Evolutionary conservation across 805 yeast genomes (phyloP), one percentile per base, ranked within the genome.

Genomic region (Ogataea pini): DNA sequence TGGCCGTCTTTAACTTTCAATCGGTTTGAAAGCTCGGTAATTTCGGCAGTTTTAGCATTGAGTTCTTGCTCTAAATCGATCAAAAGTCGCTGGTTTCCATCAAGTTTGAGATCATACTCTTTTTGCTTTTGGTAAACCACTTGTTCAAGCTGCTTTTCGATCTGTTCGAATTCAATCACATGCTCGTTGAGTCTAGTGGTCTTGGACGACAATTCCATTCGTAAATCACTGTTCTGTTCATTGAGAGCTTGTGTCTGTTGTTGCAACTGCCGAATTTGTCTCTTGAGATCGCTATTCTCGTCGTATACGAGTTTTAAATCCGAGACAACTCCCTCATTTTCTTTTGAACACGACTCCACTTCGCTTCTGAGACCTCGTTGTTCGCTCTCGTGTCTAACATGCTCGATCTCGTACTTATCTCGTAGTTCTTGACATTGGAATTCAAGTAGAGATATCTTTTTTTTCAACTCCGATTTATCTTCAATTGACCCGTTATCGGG

Each of bases 221-320:
- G 24, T 34, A 43, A 18, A 16, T 8, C 22, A 16, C 25, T 20
- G 37, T 42, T 54, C 18, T 54, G 47, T 6, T 24, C 40, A 3
- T 20, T 42, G 8, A 36, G 7, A n/a, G 17, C 25, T n/a, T 33
- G 31, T 7, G 45, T 14, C 5, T 22, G 31, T 5, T 34, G 33
- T 2, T 18, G 41, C 17, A 40, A 8, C 19, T 44, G 45, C 14
- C 75, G 75, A 34, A 72, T 61, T 38, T 75, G 74, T 47, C 68
- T 68, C 45, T 69, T 68, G 28, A 71, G 48, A 7, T 71, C 64
- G 10, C 63, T 64, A 31, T 50, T 55, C 41, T 46, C 52, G 20
- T 54, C 57, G 12, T 41, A 49, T 4, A 50, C 28, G 10, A 52
- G 24, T 36, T 53, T 52, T n/a, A 51, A 43, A 27, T 56, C 53